phyloP scores from a whole-genome alignment of 2,329 filamentous ascomycete genomes.

The Fusarium sp. region DNA sequence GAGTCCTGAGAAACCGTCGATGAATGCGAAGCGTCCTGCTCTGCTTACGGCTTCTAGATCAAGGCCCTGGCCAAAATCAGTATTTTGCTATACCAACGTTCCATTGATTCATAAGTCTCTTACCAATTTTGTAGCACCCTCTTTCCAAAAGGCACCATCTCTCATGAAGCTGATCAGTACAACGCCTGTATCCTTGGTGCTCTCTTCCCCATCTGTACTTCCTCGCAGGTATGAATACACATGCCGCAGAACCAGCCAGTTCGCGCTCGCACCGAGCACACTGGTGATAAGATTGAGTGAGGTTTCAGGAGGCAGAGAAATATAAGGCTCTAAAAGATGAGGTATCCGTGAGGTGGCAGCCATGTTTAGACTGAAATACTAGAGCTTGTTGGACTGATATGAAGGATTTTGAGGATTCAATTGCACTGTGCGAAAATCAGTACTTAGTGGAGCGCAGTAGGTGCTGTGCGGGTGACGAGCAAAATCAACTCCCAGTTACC shows the following conservation, averaged over 20 bases:
- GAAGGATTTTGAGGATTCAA: constrained; percentile 33
- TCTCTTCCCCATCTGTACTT: constrained; percentile 36
- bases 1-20: constrained; percentile 78
- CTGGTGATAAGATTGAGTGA: constrained; percentile 76
- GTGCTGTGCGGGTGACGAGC: not conserved
- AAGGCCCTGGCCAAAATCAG: constrained; percentile 66
- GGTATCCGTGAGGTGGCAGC: constrained; percentile 65
- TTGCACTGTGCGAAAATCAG: constrained; percentile 35
- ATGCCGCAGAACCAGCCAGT: constrained; percentile 73
- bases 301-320: constrained; percentile 67
- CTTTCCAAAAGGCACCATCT: constrained; percentile 82
- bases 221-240: constrained; percentile 61
- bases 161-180: constrained; percentile 87
- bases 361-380: constrained; percentile 18
- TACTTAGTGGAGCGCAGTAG: constrained; percentile 17
- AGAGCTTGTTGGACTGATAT: constrained; percentile 21
- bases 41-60: constrained; percentile 73
- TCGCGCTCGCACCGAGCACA: constrained; percentile 72
- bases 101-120: not conserved
- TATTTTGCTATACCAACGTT: not conserved
- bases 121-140: constrained; percentile 76
- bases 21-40: constrained; percentile 74
- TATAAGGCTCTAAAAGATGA: constrained; percentile 73
- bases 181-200: constrained; percentile 61
- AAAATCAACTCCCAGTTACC: not conserved